phyloP scores from a whole-genome alignment of 257 asterid genomes.

The Handroanthus guayacan region DNA sequence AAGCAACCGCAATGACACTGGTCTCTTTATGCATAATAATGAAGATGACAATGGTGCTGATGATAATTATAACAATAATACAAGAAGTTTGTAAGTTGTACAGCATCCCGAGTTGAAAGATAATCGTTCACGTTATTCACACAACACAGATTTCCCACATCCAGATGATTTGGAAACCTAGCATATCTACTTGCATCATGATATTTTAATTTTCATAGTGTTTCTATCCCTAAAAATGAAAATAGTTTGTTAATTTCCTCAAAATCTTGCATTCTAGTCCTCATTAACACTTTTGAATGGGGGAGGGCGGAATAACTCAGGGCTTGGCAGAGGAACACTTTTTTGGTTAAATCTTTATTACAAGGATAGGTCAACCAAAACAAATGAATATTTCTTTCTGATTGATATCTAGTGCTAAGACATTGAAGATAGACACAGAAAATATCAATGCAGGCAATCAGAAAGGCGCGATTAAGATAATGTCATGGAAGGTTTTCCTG shows the following conservation, averaged over 20 bases:
- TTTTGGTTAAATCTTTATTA: no score
- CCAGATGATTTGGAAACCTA: no score
- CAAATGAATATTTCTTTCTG: background rate
- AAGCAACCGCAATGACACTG: background rate
- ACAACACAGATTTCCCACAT: background rate
- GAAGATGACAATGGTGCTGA: background rate
- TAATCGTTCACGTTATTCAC: background rate
- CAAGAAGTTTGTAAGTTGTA: background rate
- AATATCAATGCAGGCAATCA: background rate
- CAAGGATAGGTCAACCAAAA: background rate
- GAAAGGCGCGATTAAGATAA: background rate
- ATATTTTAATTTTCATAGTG: background rate
- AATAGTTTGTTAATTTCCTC: background rate
- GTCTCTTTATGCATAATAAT: background rate
- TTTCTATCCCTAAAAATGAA: background rate
- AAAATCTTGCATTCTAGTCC: background rate
- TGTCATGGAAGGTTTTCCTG: background rate
- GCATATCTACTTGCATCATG: no score
- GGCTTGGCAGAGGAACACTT: no score
- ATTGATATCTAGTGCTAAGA: background rate
- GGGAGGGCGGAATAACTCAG: background rate
- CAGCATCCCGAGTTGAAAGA: background rate
- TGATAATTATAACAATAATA: background rate
- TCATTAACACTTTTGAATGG: background rate
- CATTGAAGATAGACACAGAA: background rate